These are phyloP conservation scores for Beauveria varroae DNA, from an alignment of 2,329 filamentous ascomycete species.

Conservation along the genomic window DNA sequence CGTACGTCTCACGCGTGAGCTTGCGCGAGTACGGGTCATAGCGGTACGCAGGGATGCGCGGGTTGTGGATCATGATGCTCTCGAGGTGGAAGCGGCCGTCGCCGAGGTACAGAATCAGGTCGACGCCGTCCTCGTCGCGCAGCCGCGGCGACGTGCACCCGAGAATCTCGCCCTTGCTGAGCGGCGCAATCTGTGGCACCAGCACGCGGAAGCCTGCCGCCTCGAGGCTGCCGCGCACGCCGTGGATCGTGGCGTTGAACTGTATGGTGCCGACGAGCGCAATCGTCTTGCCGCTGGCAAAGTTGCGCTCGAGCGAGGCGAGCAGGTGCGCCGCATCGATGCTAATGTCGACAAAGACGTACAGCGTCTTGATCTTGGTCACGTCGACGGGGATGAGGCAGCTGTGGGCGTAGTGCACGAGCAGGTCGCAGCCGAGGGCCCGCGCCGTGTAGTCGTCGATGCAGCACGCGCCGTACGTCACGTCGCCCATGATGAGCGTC, in stretches of 20 bases:
- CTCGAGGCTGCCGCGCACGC: slow-evolving; percentile 68
- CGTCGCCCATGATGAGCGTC: slow-evolving; percentile 97
- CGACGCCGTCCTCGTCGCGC: slow-evolving; percentile 49
- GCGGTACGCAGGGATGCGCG: slow-evolving; percentile 78
- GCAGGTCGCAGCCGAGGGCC: slow-evolving; percentile 84
- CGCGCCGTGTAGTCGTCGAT: slow-evolving; percentile 97
- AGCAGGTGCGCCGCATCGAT: slow-evolving; percentile 87
- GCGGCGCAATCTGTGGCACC: slow-evolving; percentile 84
- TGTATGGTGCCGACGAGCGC: slow-evolving; percentile 96
- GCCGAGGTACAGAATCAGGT: slow-evolving; percentile 80
- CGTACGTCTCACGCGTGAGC: slow-evolving; percentile 85
- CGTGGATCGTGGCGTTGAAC: slow-evolving; percentile 95
- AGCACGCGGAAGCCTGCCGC: slow-evolving; percentile 77
- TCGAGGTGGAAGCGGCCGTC: slow-evolving; percentile 95
- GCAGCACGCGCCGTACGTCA: slow-evolving; percentile 96
- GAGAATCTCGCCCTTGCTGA: slow-evolving; percentile 87
- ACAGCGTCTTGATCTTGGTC: slow-evolving; percentile 93
- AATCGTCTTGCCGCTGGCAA: slow-evolving; percentile 74
- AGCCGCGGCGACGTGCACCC: slow-evolving; percentile 89
- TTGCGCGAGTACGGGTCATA: slow-evolving; percentile 95
- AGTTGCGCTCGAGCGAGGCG: slow-evolving; percentile 82
- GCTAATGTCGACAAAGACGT: slow-evolving; percentile 96
- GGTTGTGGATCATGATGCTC: slow-evolving; percentile 98
- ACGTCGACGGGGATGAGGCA: slow-evolving; percentile 95
- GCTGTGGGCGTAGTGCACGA: slow-evolving; percentile 96